Evolutionary conservation across 345 rosid genomes (phyloP).

Genomic region (Anastatica hierochuntica): DNA sequence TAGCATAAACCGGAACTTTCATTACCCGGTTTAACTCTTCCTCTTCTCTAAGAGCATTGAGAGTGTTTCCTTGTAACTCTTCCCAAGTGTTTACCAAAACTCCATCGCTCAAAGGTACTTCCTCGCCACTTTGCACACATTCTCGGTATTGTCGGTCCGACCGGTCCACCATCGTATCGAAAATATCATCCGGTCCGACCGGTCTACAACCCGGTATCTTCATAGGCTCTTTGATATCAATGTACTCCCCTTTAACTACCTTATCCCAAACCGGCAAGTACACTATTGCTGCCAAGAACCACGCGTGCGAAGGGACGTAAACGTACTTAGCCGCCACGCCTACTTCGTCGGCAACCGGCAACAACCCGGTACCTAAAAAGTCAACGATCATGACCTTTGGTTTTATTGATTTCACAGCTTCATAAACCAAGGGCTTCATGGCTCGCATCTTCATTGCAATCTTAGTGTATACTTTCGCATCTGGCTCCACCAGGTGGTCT

Average conservation of each 20-base stretch:
- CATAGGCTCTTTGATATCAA: constrained; percentile 28
- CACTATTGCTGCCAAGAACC: constrained; percentile 38
- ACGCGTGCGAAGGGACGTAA: constrained; percentile 30
- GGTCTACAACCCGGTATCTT: constrained; percentile 47
- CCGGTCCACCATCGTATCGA: constrained; percentile 33
- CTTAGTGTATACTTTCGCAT: constrained; percentile 18
- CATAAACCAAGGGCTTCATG: constrained; percentile 21
- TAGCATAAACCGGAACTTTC: constrained; percentile 32
- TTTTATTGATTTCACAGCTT: constrained; percentile 23
- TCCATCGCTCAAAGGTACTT: constrained; percentile 35
- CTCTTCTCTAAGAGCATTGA: constrained; percentile 29
- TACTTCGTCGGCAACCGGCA: constrained; percentile 33
- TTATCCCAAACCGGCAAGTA: constrained; percentile 29
- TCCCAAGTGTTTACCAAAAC: constrained; percentile 57
- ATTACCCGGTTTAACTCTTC: constrained; percentile 4
- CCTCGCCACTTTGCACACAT: constrained; percentile 5
- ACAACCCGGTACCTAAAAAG: constrained; percentile 32
- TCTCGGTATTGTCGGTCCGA: constrained; percentile 16
- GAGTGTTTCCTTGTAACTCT: constrained; percentile 33
- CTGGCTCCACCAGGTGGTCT: constrained; percentile 22
- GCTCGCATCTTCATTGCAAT: constrained; percentile 34
- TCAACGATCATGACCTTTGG: constrained; percentile 48
- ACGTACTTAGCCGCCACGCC: constrained; percentile 27
- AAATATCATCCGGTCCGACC: constrained; percentile 32
- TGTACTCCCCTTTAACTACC: constrained; percentile 31